Evolutionary conservation across 345 rosid species (phyloP).

Genomic region (Salix brachista): DNA sequence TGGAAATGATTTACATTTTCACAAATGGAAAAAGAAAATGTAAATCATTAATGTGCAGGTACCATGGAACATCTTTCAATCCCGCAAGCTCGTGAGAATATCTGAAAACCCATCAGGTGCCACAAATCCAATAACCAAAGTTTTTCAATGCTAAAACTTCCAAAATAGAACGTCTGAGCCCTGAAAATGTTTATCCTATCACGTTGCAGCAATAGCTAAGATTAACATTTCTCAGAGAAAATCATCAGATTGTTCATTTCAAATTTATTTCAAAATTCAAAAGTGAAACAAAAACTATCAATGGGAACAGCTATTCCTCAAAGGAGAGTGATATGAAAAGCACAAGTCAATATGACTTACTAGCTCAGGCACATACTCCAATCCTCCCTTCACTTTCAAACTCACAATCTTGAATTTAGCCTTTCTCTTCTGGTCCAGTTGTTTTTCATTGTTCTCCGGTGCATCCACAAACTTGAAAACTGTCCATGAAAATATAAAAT

Average conservation of each 20-base stretch:
- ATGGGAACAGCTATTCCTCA: not conserved
- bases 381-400: slow-evolving; percentile 27
- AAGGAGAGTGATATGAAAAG: not conserved
- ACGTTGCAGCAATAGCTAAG: not conserved
- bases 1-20: not conserved
- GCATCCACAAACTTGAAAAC: slow-evolving; percentile 33
- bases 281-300: not conserved
- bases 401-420: slow-evolving; percentile 35
- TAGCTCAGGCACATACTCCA: slow-evolving; percentile 30
- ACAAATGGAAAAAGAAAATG: not conserved
- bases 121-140: not conserved
- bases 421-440: slow-evolving; percentile 22
- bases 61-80: not conserved
- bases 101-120: not conserved
- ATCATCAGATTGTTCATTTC: not conserved
- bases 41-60: not conserved
- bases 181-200: not conserved
- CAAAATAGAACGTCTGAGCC: not conserved
- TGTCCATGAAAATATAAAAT: slow-evolving; percentile 11
- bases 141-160: not conserved
- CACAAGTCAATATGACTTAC: slow-evolving; percentile 5
- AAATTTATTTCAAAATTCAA: not conserved
- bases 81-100: not conserved
- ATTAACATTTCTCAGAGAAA: not conserved
- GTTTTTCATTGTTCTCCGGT: slow-evolving; percentile 27